phyloP scores from a whole-genome alignment of 345 rosid species.

The Aegle marmelos region DNA sequence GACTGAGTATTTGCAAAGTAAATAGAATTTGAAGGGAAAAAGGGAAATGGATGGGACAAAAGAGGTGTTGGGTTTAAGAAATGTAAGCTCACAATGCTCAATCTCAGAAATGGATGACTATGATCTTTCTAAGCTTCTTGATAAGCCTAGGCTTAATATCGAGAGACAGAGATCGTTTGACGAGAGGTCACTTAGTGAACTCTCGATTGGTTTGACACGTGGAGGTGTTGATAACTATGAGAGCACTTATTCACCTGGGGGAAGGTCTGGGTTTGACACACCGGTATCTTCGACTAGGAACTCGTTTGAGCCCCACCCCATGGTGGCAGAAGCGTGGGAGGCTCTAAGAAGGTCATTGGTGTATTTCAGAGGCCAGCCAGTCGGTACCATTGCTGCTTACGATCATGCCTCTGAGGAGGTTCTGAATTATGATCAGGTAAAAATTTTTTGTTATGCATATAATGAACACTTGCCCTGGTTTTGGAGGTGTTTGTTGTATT shows the following conservation, averaged over 20 bases:
- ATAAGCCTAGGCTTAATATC: slow-evolving; percentile 81
- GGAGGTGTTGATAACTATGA: slow-evolving; percentile 56
- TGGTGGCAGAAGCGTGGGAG: slow-evolving; percentile 98
- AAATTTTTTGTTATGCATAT: not conserved
- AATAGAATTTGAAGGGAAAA: slow-evolving; percentile 22
- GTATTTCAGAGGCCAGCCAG: slow-evolving; percentile 73
- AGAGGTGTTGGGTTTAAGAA: slow-evolving; percentile 53
- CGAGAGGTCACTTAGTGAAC: slow-evolving; percentile 90
- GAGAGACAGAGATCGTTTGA: slow-evolving; percentile 92
- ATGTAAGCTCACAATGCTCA: slow-evolving; percentile 78
- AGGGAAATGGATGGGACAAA: slow-evolving; percentile 54
- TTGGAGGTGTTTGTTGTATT: not conserved
- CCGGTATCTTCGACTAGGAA: slow-evolving; percentile 77
- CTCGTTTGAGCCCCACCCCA: slow-evolving; percentile 94
- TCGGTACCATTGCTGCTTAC: slow-evolving; percentile 84
- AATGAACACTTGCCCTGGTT: not conserved
- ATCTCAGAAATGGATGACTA: slow-evolving; percentile 69
- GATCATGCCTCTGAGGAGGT: slow-evolving; percentile 98
- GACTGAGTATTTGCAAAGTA: slow-evolving; percentile 12
- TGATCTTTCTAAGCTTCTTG: slow-evolving; percentile 76
- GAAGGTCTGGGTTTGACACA: slow-evolving; percentile 69
- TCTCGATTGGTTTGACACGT: slow-evolving; percentile 60
- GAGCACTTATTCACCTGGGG: slow-evolving; percentile 54
- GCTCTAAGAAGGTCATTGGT: slow-evolving; percentile 79
- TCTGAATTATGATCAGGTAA: slow-evolving; percentile 95